phyloP scores from a whole-genome alignment of 352 stramenopile genomes.

The Phytophthora uliginosa region DNA sequence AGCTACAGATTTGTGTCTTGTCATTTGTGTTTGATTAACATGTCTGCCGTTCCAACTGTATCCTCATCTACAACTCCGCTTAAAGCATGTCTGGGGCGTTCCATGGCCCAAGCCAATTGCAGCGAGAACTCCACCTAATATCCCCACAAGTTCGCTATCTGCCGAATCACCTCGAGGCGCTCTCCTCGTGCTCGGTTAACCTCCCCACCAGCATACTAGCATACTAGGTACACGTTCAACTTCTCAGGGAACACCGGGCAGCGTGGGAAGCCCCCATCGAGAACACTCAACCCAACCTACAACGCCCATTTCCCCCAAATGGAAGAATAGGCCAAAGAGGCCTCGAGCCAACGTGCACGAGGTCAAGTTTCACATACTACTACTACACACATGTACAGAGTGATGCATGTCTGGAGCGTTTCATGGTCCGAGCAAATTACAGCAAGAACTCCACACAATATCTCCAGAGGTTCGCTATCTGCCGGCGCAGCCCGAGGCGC shows the following conservation, averaged over 20 bases:
- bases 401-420: constrained; percentile 68
- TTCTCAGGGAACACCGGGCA: constrained; percentile 40
- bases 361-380: not conserved
- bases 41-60: not conserved
- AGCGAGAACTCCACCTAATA: constrained; percentile 84
- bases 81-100: constrained; percentile 72
- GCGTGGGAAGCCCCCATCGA: constrained; percentile 18
- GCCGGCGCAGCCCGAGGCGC: constrained; percentile 43
- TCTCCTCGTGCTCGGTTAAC: constrained; percentile 9
- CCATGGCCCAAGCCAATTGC: constrained; percentile 83
- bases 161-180: constrained; percentile 42
- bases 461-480: constrained; percentile 60
- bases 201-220: constrained; percentile 21
- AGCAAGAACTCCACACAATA: constrained; percentile 86
- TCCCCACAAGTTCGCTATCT: constrained; percentile 58
- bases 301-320: constrained; percentile 3
- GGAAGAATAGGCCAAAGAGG: constrained; percentile 20
- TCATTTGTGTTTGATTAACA: not conserved
- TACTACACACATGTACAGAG: not conserved
- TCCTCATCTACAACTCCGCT: not conserved
- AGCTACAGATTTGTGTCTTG: constrained; percentile 9
- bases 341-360: constrained; percentile 17
- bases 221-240: not conserved
- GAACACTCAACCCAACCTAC: constrained; percentile 40
- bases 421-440: constrained; percentile 84